phyloP scores from a whole-genome alignment of 495 filamentous ascomycete genomes.

The Tuber umbilicatum region DNA sequence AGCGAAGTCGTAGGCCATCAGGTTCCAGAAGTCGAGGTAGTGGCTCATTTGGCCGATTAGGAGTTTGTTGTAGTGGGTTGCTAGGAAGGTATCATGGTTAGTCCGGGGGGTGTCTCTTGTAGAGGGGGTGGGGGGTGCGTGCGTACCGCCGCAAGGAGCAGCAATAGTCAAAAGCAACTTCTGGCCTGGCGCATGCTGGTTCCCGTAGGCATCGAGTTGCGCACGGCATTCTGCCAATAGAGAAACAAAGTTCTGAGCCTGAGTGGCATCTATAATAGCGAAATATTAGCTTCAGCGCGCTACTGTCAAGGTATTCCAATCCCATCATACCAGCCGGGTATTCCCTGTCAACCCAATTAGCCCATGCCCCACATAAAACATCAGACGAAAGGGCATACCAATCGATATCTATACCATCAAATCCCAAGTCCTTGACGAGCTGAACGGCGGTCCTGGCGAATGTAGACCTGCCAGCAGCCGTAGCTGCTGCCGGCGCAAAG shows the following conservation, averaged over 20 bases:
- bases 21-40: constrained; percentile 76
- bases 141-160: constrained; percentile 36
- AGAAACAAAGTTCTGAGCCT: constrained; percentile 64
- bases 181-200: constrained; percentile 46
- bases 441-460: constrained; percentile 65
- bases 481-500: constrained; percentile 68
- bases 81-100: constrained; percentile 27
- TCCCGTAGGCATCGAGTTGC: constrained; percentile 59
- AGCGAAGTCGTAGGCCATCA: constrained; percentile 74
- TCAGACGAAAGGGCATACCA: constrained; percentile 41
- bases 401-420: constrained; percentile 61
- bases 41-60: constrained; percentile 62
- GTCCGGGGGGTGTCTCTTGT: background rate
- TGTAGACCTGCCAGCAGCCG: constrained; percentile 52
- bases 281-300: background rate
- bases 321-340: constrained; percentile 46
- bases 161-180: constrained; percentile 75
- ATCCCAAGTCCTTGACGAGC: constrained; percentile 59
- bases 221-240: constrained; percentile 61
- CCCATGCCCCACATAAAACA: background rate
- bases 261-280: constrained; percentile 41
- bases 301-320: background rate
- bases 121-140: background rate
- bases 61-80: constrained; percentile 63
- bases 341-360: constrained; percentile 45